These are phyloP conservation scores for Stagonosporopsis rhizophila DNA, from an alignment of 2,329 filamentous ascomycete species.

Conservation along the genomic window DNA sequence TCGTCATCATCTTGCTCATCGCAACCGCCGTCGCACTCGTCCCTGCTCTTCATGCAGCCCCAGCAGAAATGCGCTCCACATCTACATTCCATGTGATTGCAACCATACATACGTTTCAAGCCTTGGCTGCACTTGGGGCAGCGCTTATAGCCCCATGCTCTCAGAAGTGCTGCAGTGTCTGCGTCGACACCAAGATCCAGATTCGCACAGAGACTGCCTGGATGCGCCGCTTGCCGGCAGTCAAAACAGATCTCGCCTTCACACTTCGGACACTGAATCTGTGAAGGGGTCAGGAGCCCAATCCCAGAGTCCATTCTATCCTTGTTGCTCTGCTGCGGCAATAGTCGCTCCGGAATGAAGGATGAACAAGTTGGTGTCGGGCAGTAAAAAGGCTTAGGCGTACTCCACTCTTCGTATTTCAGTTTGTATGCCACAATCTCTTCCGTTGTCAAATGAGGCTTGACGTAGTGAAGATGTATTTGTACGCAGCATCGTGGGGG, in stretches of 20 bases:
- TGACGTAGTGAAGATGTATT: conserved; percentile 53
- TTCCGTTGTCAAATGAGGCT: conserved; percentile 43
- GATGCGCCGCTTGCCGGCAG: conserved; percentile 55
- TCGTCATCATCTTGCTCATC: conserved; percentile 32
- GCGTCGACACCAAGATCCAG: conserved; percentile 44
- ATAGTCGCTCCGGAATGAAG: conserved; percentile 51
- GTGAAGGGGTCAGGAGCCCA: conserved; percentile 29
- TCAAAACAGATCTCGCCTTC: conserved; percentile 51
- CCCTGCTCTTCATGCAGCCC: conserved; percentile 48
- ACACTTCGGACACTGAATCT: conserved; percentile 56
- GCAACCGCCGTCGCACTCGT: conserved; percentile 40
- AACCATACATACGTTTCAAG: conserved; percentile 58
- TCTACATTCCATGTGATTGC: conserved; percentile 56
- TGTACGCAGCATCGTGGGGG: conserved; percentile 56
- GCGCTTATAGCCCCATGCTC: conserved; percentile 56
- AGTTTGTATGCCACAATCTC: conserved; percentile 49
- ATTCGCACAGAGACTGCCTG: conserved; percentile 45
- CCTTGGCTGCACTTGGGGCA: conserved; percentile 60
- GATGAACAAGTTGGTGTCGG: conserved; percentile 57
- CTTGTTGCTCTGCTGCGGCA: conserved; percentile 27
- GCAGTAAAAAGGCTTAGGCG: conserved; percentile 57
- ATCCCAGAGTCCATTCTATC: conserved; percentile 35
- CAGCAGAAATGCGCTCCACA: conserved; percentile 62
- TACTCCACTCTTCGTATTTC: conserved; percentile 59
- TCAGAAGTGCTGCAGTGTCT: conserved; percentile 49